Conservation (phyloP, 148 eudicot genomes). For the Chenopodium suecicum region DNA sequence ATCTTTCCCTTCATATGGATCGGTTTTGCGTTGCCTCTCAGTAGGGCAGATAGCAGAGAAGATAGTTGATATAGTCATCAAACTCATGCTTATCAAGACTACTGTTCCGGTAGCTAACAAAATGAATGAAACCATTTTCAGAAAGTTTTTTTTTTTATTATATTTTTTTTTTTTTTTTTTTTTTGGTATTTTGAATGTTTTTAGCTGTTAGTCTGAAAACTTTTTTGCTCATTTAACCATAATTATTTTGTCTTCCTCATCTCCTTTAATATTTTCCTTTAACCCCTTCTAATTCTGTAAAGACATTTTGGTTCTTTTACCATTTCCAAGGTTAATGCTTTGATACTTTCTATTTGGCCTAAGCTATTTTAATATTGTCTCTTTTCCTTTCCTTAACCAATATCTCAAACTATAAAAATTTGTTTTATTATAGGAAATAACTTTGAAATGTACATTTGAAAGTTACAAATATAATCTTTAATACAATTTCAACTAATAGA, state of each 20-base stretch:
- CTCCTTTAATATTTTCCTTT: neutral
- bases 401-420: neutral
- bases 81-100: constrained; percentile 30
- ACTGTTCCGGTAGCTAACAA: constrained; percentile 26
- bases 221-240: neutral
- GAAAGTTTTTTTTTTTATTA: neutral
- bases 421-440: neutral
- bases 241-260: neutral
- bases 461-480: neutral
- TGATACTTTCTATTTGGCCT: constrained; percentile 20
- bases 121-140: constrained; percentile 21
- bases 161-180: too few relatives aligned
- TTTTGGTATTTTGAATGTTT: neutral
- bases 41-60: constrained; percentile 27
- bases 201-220: neutral
- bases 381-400: neutral
- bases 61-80: constrained; percentile 25
- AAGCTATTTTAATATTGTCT: neutral
- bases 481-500: neutral
- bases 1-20: constrained; percentile 35
- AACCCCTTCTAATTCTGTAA: constrained; percentile 3
- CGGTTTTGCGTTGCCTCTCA: neutral
- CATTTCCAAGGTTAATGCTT: constrained; percentile 3
- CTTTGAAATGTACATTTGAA: neutral
- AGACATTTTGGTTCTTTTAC: constrained; percentile 14